Conservation (phyloP, 148 eudicot species). For the Linanthus parryae region DNA sequence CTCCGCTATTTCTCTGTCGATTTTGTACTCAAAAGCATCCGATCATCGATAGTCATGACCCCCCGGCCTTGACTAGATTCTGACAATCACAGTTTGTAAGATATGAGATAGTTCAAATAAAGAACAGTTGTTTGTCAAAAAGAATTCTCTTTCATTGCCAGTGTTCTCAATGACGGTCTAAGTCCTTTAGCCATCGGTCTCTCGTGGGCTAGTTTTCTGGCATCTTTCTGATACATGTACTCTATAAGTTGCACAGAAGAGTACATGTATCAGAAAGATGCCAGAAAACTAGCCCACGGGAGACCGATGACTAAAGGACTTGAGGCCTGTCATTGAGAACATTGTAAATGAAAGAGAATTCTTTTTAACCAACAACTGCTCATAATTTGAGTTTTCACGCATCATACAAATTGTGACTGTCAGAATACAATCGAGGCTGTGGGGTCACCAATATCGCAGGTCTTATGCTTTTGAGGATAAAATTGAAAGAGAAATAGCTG, state of each 20-base stretch:
- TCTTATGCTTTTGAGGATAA: slow-evolving; percentile 54
- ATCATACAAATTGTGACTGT: slow-evolving; percentile 39
- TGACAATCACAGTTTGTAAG: slow-evolving; percentile 37
- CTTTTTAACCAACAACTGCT: slow-evolving; percentile 73
- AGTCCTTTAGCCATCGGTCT: slow-evolving; percentile 65
- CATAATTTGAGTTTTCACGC: slow-evolving; percentile 59
- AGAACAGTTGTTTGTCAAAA: slow-evolving; percentile 71
- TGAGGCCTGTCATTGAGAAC: slow-evolving; percentile 69
- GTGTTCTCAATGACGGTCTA: slow-evolving; percentile 70
- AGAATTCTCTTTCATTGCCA: slow-evolving; percentile 79
- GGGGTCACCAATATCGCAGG: slow-evolving; percentile 80
- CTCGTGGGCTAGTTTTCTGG: slow-evolving; percentile 68
- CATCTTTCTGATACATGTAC: slow-evolving; percentile 78
- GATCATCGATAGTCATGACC: slow-evolving; percentile 70
- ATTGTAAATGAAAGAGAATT: slow-evolving; percentile 81
- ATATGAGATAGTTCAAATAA: slow-evolving; percentile 62
- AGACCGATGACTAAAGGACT: slow-evolving; percentile 65
- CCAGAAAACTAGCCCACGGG: slow-evolving; percentile 72
- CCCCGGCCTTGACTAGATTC: slow-evolving; percentile 55
- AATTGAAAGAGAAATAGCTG: slow-evolving; percentile 68
- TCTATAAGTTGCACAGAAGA: slow-evolving; percentile 80
- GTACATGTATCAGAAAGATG: slow-evolving; percentile 78
- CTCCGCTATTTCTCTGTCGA: slow-evolving; percentile 70
- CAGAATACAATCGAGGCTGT: slow-evolving; percentile 44
- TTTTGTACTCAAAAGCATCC: slow-evolving; percentile 49